These are phyloP conservation scores for Hypericum perforatum DNA, from an alignment of 345 rosid species.

Conservation along the genomic window DNA sequence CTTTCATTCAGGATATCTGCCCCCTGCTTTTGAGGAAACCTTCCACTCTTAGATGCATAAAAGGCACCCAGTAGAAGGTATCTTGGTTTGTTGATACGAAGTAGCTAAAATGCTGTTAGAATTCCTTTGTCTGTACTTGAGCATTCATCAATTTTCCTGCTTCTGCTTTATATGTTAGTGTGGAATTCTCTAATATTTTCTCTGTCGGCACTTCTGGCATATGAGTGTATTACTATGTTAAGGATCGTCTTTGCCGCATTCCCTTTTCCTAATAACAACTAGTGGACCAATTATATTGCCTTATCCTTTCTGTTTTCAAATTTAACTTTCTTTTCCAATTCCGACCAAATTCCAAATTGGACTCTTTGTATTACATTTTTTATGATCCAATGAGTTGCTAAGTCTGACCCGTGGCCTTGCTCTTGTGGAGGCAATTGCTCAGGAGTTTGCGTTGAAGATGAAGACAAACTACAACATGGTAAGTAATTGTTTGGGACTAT, in stretches of 20 bases:
- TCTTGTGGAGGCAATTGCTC: conserved; percentile 44
- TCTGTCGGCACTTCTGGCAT: too few relatives aligned
- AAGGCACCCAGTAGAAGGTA: conserved; percentile 98
- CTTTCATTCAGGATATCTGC: conserved; percentile 79
- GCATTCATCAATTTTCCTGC: too few relatives aligned
- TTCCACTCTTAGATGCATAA: conserved; percentile 61
- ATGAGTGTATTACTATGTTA: too few relatives aligned
- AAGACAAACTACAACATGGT: conserved; percentile 21
- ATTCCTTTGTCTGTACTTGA: conserved; percentile 4
- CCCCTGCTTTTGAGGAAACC: conserved; percentile 68
- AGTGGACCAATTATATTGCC: too few relatives aligned
- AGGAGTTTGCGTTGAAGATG: conserved; percentile 28
- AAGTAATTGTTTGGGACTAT: conserved; percentile 19
- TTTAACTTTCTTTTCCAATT: too few relatives aligned
- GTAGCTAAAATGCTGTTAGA: conserved; percentile 22
- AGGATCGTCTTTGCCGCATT: too few relatives aligned
- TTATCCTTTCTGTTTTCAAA: too few relatives aligned
- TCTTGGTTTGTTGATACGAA: conserved; percentile 75
- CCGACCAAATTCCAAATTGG: neutral
- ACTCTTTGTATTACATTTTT: conserved; percentile 1
- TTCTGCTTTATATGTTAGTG: too few relatives aligned
- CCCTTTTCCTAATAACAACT: too few relatives aligned
- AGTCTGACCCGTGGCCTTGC: conserved; percentile 52
- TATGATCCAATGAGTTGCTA: conserved; percentile 35
- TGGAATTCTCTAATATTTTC: too few relatives aligned